Percentiles rank a stretch among this genome's conserved stretches.
These are phyloP conservation scores for Sclerotinia minor DNA, from an alignment of 2,329 filamentous ascomycete genomes.

Conservation along the genomic window DNA sequence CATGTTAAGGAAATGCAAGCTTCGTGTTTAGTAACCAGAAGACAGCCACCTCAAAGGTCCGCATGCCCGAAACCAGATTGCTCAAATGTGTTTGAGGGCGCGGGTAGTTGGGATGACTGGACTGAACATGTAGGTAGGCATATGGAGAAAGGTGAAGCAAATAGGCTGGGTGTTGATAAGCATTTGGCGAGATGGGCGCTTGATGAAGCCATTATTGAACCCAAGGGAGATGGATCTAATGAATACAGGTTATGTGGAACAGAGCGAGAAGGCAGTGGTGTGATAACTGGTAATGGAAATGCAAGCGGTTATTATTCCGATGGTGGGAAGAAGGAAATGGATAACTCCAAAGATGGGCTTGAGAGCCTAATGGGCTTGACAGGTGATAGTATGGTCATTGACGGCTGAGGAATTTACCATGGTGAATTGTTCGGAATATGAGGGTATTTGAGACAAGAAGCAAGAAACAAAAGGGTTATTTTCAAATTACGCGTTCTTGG, in stretches of 20 bases:
- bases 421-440: neutral
- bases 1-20: constrained; percentile 70
- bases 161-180: constrained; percentile 56
- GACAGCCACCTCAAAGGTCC: constrained; percentile 69
- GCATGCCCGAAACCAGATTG: constrained; percentile 74
- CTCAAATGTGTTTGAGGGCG: constrained; percentile 66
- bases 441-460: neutral
- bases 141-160: constrained; percentile 72
- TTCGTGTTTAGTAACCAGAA: constrained; percentile 70
- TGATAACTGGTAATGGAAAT: constrained; percentile 29
- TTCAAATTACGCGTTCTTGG: constrained; percentile 10
- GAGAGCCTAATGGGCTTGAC: constrained; percentile 22
- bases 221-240: constrained; percentile 49
- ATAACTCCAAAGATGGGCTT: constrained; percentile 12
- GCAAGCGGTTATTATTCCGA: constrained; percentile 41
- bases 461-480: constrained; percentile 6
- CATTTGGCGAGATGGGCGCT: constrained; percentile 62
- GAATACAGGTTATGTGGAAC: constrained; percentile 57
- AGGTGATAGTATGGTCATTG: constrained; percentile 23
- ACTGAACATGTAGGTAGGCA: constrained; percentile 92
- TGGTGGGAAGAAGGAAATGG: constrained; percentile 29
- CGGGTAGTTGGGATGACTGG: constrained; percentile 80
- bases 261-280: constrained; percentile 39
- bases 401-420: constrained; percentile 14
- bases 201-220: constrained; percentile 63